Conservation (phyloP, 108 stramenopile genomes). For the Discostella stelligeroides region DNA sequence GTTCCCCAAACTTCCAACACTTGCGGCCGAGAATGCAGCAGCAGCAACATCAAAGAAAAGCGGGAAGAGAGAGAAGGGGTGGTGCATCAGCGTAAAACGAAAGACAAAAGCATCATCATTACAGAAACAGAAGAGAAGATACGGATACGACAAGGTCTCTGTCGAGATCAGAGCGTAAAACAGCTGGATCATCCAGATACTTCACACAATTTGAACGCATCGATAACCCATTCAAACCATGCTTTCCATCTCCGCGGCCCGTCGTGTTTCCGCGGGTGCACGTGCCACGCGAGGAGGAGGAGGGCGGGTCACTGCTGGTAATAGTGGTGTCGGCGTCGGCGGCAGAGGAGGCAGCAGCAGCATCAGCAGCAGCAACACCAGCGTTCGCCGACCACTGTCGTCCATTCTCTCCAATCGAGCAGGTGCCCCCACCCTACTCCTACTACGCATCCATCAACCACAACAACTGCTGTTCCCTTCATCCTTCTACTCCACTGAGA, state of each 20-base stretch:
- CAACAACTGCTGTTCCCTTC: conserved; percentile 53
- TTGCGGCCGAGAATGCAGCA: too few species aligned
- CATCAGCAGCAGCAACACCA: not conserved
- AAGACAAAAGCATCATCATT: too few species aligned
- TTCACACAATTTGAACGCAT: too few species aligned
- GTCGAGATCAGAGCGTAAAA: too few species aligned
- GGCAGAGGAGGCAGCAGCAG: not conserved
- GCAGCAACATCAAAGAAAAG: too few species aligned
- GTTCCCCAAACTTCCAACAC: too few species aligned
- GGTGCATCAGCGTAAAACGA: too few species aligned
- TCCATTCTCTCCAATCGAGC: not conserved
- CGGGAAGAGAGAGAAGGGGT: too few species aligned
- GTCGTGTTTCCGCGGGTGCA: conserved; percentile 17
- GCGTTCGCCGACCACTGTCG: not conserved
- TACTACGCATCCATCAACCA: conserved; percentile 12
- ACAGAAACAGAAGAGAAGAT: too few species aligned
- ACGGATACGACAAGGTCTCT: too few species aligned
- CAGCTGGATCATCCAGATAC: too few species aligned
- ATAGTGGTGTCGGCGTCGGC: not conserved
- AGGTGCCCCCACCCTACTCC: conserved; percentile 3
- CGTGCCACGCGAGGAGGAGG: conserved; percentile 14
- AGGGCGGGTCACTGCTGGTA: not conserved
- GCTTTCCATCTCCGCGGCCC: conserved; percentile 26
- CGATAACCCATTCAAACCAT: too few species aligned
- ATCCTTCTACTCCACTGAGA: conserved; percentile 69